phyloP scores from a whole-genome alignment of 208 protist genomes.

The Trypanosoma lewisi region DNA sequence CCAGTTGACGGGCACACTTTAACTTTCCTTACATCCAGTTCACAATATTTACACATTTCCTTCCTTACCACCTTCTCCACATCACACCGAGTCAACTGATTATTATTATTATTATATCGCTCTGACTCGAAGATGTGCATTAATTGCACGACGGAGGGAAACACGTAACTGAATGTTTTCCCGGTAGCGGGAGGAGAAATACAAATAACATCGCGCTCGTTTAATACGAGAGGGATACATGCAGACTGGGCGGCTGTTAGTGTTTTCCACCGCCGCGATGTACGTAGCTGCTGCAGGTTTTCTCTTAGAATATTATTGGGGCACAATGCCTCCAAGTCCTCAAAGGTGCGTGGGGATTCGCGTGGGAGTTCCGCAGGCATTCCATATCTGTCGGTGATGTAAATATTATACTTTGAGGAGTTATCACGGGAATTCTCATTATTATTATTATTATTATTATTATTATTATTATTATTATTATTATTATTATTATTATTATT shows the following conservation, averaged over 20 bases:
- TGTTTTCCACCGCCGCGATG: constrained; percentile 26
- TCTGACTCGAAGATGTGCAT: too few relatives aligned
- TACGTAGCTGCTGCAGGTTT: constrained; percentile 42
- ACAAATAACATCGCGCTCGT: constrained; percentile 81
- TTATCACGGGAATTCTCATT: neutral
- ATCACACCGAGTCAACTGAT: constrained; percentile 33
- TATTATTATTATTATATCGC: neutral
- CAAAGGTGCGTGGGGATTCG: constrained; percentile 43
- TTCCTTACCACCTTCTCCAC: constrained; percentile 62
- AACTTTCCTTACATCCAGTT: constrained; percentile 44
- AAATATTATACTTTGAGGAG: constrained; percentile 39
- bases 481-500: neutral
- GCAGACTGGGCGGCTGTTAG: constrained; percentile 64
- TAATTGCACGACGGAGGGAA: constrained; percentile 76
- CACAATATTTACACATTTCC: constrained; percentile 85
- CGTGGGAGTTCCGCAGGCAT: constrained; percentile 65
- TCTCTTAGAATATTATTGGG: constrained; percentile 33
- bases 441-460: neutral
- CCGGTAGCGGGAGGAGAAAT: constrained; percentile 87
- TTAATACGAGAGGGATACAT: constrained; percentile 54
- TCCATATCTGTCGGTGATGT: constrained; percentile 65
- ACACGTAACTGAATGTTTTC: constrained; percentile 91
- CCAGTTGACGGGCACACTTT: constrained; percentile 79
- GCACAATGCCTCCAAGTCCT: constrained; percentile 49
- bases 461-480: neutral